Evolutionary conservation across 768 basidiomycete genomes (phyloP).

Genomic region (Pleurotus tuber-regium): DNA sequence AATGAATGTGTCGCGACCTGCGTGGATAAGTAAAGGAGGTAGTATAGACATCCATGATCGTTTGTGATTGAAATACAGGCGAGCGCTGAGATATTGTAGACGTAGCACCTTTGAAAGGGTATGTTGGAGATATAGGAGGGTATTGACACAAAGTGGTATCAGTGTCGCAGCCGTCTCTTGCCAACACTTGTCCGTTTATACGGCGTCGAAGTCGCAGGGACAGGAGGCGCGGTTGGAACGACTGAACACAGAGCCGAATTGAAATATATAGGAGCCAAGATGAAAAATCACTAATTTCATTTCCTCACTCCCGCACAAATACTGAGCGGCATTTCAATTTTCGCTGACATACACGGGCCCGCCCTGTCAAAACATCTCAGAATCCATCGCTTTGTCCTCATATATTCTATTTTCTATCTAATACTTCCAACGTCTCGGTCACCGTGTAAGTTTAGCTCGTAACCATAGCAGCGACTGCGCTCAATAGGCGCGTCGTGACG

Average conservation of each 20-base stretch:
- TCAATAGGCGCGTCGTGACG: conserved; percentile 16
- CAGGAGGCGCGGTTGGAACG: conserved; percentile 27
- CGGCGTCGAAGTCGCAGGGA: conserved; percentile 26
- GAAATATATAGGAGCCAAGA: conserved; percentile 23
- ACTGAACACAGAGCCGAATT: conserved; percentile 13
- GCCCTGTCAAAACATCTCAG: too few relatives aligned
- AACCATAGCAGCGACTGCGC: conserved; percentile 16
- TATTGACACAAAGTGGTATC: conserved; percentile 56
- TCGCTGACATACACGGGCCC: conserved; percentile 2
- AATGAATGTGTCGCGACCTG: conserved; percentile 68
- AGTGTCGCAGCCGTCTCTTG: conserved; percentile 34
- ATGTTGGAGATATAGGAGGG: conserved; percentile 41
- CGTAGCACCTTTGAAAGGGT: conserved; percentile 20
- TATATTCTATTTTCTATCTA: too few relatives aligned
- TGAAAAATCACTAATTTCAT: conserved; percentile 13
- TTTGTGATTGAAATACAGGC: conserved; percentile 16
- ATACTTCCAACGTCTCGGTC: too few relatives aligned
- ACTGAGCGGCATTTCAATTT: conserved; percentile 29
- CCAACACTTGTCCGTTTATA: conserved; percentile 25
- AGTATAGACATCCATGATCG: conserved; percentile 89
- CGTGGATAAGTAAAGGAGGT: conserved; percentile 92
- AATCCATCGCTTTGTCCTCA: too few relatives aligned
- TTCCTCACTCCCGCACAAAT: conserved; percentile 15
- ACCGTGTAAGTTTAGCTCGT: too few relatives aligned
- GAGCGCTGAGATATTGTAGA: too few relatives aligned